A percentile compares a stretch with the other conserved stretches of the same genome.
These are phyloP conservation scores for Penicillium nucicola DNA, from an alignment of 495 filamentous ascomycete genomes.

Conservation along the genomic window DNA sequence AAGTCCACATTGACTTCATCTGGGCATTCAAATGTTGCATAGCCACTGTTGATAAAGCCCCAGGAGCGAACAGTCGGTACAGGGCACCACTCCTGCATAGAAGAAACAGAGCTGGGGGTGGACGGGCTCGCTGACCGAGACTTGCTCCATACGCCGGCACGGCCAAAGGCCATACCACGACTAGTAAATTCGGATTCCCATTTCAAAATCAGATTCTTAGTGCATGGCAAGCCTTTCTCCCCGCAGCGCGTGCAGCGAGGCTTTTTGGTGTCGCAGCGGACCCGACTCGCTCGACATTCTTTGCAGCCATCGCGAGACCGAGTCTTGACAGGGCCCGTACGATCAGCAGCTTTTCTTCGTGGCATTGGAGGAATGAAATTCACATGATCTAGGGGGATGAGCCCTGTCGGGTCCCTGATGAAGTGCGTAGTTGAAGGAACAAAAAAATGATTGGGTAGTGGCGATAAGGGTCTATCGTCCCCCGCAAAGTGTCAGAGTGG, in stretches of 20 bases:
- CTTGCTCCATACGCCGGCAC: conserved; percentile 44
- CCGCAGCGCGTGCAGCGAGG: conserved; percentile 39
- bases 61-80: conserved; percentile 28
- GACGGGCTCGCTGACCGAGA: conserved; percentile 7
- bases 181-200: conserved; percentile 46
- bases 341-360: conserved; percentile 44
- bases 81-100: conserved; percentile 28
- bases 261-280: conserved; percentile 43
- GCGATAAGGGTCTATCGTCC: conserved; percentile 1
- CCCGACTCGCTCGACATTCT: conserved; percentile 43
- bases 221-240: conserved; percentile 36
- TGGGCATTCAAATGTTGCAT: conserved; percentile 30
- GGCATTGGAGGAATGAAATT: conserved; percentile 32
- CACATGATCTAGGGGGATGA: conserved; percentile 22
- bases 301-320: conserved; percentile 43
- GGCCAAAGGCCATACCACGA: conserved; percentile 43
- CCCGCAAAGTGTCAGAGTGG: neutral
- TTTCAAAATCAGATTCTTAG: conserved; percentile 40
- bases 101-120: conserved; percentile 9
- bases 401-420: neutral
- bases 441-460: conserved; percentile 1
- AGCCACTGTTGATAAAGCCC: conserved; percentile 39
- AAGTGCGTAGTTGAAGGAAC: neutral
- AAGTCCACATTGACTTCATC: conserved; percentile 26
- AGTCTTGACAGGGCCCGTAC: conserved; percentile 41